Percentiles rank a stretch among this genome's conserved stretches.
phyloP scores from a whole-genome alignment of 2,329 filamentous ascomycete genomes.

The Atkinsonella hypoxylon region DNA sequence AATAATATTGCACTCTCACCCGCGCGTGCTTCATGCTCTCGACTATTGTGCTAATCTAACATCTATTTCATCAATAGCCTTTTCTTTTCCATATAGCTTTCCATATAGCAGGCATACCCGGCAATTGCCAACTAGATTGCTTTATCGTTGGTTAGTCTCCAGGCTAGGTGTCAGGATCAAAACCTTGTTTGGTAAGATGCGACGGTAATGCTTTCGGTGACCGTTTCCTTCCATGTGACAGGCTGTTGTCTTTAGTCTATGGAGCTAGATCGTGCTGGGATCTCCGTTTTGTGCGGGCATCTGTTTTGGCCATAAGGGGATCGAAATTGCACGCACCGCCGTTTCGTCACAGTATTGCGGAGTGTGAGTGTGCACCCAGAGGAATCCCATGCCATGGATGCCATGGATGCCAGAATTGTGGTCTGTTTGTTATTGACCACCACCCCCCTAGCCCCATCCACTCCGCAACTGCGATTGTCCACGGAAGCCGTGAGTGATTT shows the following conservation, averaged over 20 bases:
- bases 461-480: no score
- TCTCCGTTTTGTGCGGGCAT: conserved; percentile 9
- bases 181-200: neutral
- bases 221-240: neutral
- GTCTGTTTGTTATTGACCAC: neutral
- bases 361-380: neutral
- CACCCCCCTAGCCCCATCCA: no score
- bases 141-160: no score
- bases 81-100: no score
- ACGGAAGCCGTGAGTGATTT: no score
- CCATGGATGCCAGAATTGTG: conserved; percentile 3
- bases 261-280: neutral
- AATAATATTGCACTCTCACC: no score
- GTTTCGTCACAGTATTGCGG: conserved; percentile 2
- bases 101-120: no score
- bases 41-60: no score
- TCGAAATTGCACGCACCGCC: conserved; percentile 8
- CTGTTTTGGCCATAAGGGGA: conserved; percentile 1
- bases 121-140: no score
- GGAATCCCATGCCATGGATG: conserved; percentile 4
- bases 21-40: no score
- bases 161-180: neutral
- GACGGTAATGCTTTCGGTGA: neutral
- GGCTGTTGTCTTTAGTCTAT: neutral
- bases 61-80: no score